phyloP scores from a whole-genome alignment of 2,329 filamentous ascomycete species.

The Neofusicoccum ribis region DNA sequence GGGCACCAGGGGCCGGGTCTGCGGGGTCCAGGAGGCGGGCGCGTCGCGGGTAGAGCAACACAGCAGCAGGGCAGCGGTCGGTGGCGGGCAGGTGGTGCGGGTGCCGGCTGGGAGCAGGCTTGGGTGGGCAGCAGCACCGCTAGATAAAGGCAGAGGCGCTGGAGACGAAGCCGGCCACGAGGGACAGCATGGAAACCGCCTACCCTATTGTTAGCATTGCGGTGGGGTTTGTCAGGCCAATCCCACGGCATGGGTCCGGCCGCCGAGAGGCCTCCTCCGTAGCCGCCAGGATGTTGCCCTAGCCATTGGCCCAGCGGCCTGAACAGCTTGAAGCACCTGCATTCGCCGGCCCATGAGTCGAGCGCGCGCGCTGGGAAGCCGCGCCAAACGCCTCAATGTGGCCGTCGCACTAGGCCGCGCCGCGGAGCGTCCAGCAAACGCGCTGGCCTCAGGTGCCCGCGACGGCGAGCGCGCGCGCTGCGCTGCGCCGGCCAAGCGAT shows the following conservation, averaged over 20 bases:
- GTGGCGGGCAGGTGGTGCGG: not conserved
- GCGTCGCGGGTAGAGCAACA: conserved; percentile 1
- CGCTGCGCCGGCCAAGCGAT: not conserved
- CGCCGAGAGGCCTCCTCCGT: conserved; percentile 14
- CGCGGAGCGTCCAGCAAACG: not conserved
- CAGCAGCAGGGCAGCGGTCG: not conserved
- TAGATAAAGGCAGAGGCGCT: conserved; percentile 16
- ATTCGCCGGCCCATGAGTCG: conserved; percentile 4
- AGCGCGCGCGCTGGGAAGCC: not conserved
- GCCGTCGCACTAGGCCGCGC: not conserved
- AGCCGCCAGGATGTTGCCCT: conserved; percentile 1
- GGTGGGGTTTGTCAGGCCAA: conserved; percentile 17
- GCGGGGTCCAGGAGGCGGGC: conserved; percentile 19
- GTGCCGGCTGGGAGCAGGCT: not conserved
- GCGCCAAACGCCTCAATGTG: not conserved
- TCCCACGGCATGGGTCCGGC: conserved; percentile 13
- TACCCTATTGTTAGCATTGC: conserved; percentile 18
- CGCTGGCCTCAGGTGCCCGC: not conserved
- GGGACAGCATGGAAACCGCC: conserved; percentile 9
- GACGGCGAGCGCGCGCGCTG: not conserved
- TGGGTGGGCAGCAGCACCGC: conserved; percentile 7
- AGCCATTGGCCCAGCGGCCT: conserved; percentile 7
- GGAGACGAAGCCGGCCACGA: conserved; percentile 8
- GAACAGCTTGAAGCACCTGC: conserved; percentile 10
- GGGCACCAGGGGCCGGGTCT: conserved; percentile 6